A percentile compares a stretch with the other conserved stretches of the same genome.
Evolutionary conservation across 2,329 filamentous ascomycete genomes (phyloP).

Genomic region (Coleophoma cylindrospora): DNA sequence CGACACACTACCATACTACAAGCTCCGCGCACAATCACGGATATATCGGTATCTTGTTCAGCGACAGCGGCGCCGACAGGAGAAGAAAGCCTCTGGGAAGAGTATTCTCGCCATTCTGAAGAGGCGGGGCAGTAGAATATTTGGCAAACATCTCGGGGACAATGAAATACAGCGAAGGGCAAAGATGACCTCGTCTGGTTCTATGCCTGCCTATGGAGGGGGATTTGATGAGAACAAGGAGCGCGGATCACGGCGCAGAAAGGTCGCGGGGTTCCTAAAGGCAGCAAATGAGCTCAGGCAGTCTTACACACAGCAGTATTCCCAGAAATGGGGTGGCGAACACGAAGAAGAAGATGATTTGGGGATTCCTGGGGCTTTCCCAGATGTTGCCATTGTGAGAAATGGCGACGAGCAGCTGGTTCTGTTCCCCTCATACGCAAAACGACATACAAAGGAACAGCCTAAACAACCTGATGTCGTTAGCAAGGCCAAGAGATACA

Average conservation of each 20-base stretch:
- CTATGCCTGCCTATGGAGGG: constrained; percentile 24
- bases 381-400: constrained; percentile 74
- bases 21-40: constrained; percentile 66
- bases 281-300: constrained; percentile 69
- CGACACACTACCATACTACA: constrained; percentile 68
- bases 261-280: constrained; percentile 68
- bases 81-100: constrained; percentile 32
- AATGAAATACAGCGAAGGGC: constrained; percentile 26
- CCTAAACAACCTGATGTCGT: constrained; percentile 20
- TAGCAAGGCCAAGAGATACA: constrained; percentile 29
- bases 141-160: constrained; percentile 24
- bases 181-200: constrained; percentile 26
- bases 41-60: constrained; percentile 71
- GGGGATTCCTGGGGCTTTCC: constrained; percentile 71
- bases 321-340: constrained; percentile 37
- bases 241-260: constrained; percentile 69
- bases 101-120: constrained; percentile 21
- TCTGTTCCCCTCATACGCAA: constrained; percentile 92
- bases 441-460: constrained; percentile 24
- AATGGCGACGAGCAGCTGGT: constrained; percentile 89
- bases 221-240: constrained; percentile 28
- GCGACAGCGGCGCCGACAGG: constrained; percentile 51
- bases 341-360: constrained; percentile 37
- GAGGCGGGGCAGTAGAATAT: constrained; percentile 24
- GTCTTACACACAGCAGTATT: constrained; percentile 53